Conservation (phyloP, 345 rosid species). For the Leavenworthia alabamica region DNA sequence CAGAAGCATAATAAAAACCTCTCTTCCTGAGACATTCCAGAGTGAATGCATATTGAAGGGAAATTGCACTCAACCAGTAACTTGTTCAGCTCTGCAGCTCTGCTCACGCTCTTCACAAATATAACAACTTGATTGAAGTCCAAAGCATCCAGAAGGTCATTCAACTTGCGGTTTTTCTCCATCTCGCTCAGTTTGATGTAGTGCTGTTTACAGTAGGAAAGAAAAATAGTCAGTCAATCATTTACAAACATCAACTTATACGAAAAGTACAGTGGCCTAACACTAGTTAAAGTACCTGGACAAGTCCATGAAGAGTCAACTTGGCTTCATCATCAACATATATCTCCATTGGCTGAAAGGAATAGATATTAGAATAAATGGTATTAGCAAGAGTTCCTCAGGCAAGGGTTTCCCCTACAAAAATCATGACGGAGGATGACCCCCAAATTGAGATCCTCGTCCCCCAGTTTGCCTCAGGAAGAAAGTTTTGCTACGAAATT, state of each 20-base stretch:
- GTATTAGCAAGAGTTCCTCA: conserved; percentile 61
- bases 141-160: conserved; percentile 95
- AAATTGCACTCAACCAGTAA: conserved; percentile 89
- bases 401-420: conserved; percentile 59
- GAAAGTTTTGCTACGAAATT: conserved; percentile 22
- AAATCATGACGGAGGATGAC: conserved; percentile 29
- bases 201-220: conserved; percentile 47
- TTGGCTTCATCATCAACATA: conserved; percentile 98
- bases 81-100: conserved; percentile 94
- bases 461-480: conserved; percentile 40
- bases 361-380: conserved; percentile 67
- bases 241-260: neutral
- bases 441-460: conserved; percentile 43
- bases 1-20: conserved; percentile 58
- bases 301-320: conserved; percentile 98
- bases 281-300: conserved; percentile 49
- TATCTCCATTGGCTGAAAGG: conserved; percentile 99
- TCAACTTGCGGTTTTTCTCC: conserved; percentile 96
- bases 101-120: conserved; percentile 91
- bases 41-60: conserved; percentile 96
- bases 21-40: conserved; percentile 99
- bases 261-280: neutral
- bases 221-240: neutral
- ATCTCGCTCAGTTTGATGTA: conserved; percentile 89
- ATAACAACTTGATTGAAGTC: conserved; percentile 99